Percentiles rank a stretch among this genome's conserved stretches.
Evolutionary conservation across 768 basidiomycete genomes (phyloP).

Genomic region (Ephemerocybe angulata): DNA sequence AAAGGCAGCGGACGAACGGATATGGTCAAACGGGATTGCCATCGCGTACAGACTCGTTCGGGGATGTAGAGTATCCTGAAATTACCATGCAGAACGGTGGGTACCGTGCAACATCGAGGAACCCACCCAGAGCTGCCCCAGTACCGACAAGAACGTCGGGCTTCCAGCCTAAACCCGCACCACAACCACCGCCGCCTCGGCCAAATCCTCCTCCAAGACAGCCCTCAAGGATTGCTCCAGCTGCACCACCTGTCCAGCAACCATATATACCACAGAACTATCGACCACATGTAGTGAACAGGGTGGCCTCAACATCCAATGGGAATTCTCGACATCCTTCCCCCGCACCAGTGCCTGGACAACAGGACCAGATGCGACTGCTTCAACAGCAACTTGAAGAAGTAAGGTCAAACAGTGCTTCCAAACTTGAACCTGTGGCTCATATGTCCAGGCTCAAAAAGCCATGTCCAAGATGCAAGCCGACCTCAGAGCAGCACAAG

Average conservation of each 20-base stretch:
- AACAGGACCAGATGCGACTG: slow-evolving; percentile 26
- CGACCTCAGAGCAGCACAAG: slow-evolving; percentile 44
- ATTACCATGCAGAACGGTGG: slow-evolving; percentile 59
- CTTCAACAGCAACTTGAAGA: slow-evolving; percentile 41
- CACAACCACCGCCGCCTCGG: neutral
- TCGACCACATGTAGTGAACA: neutral
- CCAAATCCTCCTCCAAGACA: neutral
- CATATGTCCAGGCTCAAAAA: slow-evolving; percentile 42
- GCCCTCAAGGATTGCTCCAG: neutral
- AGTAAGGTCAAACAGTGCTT: slow-evolving; percentile 30
- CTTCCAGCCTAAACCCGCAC: no score
- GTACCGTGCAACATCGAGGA: slow-evolving; percentile 28
- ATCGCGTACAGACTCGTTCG: slow-evolving; percentile 21
- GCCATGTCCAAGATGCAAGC: slow-evolving; percentile 45
- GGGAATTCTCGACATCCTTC: neutral
- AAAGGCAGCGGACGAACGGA: slow-evolving; percentile 54
- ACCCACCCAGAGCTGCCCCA: slow-evolving; percentile 21
- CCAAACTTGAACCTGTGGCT: slow-evolving; percentile 6
- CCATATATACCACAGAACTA: neutral
- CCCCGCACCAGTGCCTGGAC: neutral
- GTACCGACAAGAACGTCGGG: slow-evolving; percentile 12
- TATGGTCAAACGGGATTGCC: slow-evolving; percentile 38
- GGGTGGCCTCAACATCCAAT: neutral
- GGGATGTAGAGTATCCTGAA: slow-evolving; percentile 57
- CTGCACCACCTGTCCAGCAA: neutral